Conservation (phyloP, 345 rosid genomes). For the Psidium friedrichsthalianum region DNA sequence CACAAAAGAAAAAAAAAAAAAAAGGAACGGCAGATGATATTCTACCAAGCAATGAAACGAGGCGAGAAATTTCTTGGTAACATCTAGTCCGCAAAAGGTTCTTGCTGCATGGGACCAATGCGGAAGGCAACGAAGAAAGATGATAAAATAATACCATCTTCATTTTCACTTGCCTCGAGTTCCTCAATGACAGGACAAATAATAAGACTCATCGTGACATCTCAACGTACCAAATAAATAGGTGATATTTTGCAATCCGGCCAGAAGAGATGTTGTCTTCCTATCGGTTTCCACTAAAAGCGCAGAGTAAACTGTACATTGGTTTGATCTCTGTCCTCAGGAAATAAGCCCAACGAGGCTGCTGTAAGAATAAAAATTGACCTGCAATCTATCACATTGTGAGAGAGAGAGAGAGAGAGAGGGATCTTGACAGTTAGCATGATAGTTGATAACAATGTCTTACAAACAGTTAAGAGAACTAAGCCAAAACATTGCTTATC, state of each 20-base stretch:
- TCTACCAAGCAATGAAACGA: not conserved
- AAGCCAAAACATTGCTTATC: not conserved
- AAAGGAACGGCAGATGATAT: not conserved
- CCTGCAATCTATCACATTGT: not conserved
- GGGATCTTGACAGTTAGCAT: not conserved
- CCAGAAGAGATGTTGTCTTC: not conserved
- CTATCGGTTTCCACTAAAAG: not conserved
- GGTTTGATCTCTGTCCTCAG: not conserved
- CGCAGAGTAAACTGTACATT: not conserved
- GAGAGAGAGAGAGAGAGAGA: not conserved
- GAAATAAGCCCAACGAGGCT: not conserved
- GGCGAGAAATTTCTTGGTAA: not conserved
- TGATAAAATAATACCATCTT: not conserved
- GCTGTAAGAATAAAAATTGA: not conserved
- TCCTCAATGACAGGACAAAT: not conserved
- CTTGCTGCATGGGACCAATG: not conserved
- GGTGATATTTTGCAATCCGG: not conserved
- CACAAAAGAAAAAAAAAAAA: too few relatives aligned
- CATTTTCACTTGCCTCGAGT: not conserved
- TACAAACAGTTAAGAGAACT: not conserved
- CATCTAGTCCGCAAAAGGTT: not conserved
- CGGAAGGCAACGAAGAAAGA: not conserved
- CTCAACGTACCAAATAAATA: not conserved
- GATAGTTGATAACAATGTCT: not conserved
- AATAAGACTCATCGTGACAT: not conserved